phyloP scores from a whole-genome alignment of 2,329 filamentous ascomycete species.

The Stachybotrys echinatus region DNA sequence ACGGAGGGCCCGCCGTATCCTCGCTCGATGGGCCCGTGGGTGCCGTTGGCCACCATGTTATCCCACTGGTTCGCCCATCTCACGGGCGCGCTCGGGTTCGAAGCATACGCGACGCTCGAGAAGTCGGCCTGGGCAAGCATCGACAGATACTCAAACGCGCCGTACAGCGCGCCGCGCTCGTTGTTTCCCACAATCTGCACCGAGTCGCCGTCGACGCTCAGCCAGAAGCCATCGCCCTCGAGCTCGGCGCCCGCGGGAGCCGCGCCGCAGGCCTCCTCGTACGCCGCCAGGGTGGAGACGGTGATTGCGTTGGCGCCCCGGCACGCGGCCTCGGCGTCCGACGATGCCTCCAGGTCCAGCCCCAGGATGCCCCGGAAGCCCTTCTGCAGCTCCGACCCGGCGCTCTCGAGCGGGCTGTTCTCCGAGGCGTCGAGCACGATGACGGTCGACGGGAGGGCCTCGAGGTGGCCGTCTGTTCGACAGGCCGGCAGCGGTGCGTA shows the following conservation, averaged over 20 bases:
- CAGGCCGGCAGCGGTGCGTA: not conserved
- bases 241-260: slow-evolving; percentile 31
- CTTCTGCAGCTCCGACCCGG: not conserved
- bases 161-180: slow-evolving; percentile 63
- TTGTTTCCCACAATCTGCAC: slow-evolving; percentile 60
- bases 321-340: not conserved
- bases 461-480: not conserved
- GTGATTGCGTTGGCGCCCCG: slow-evolving; percentile 6
- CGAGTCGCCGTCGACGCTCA: slow-evolving; percentile 6
- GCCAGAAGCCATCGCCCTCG: slow-evolving; percentile 21
- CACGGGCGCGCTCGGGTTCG: slow-evolving; percentile 55
- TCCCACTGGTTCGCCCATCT: slow-evolving; percentile 73
- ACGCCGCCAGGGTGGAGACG: slow-evolving; percentile 15
- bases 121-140: slow-evolving; percentile 57
- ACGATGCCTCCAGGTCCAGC: not conserved
- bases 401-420: not conserved
- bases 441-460: not conserved
- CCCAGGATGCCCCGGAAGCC: not conserved
- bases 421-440: not conserved
- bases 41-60: slow-evolving; percentile 49
- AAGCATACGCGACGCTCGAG: slow-evolving; percentile 37
- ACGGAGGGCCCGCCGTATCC: slow-evolving; percentile 65
- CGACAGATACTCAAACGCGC: slow-evolving; percentile 63
- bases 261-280: slow-evolving; percentile 27
- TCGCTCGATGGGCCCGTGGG: slow-evolving; percentile 54